Evolutionary conservation across 2,329 filamentous ascomycete species (phyloP), one percentile per base, ranked within the genome.

Genomic region (Claviceps quebecensis): DNA sequence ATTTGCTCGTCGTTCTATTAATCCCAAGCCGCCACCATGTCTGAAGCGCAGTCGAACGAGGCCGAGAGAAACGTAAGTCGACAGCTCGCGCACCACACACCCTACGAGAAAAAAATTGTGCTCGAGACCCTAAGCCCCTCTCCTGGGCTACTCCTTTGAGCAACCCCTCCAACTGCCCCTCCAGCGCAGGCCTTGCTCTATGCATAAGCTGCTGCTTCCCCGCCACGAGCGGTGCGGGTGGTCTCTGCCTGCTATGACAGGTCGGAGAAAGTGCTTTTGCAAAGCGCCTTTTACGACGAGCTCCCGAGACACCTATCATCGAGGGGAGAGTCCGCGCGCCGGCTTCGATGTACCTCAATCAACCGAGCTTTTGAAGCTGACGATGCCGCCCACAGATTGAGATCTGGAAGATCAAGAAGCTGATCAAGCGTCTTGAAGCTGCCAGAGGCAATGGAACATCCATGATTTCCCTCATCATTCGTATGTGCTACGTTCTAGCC

Each of bases 401-500:
- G 72, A 84, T 84, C 75, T 90, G 86, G 87, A 96, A 98, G 84
- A 90, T 98, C 67, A 98, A 98, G 81, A 98, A 98, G 78, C 77
- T 98, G 67, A 95, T 98, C 75, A 98, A 97, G 75, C 87, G 93
- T 64, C 87, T 98, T 63, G 93, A 97, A 72, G 86, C 88, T 56
- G 94, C 94, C 61, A 81, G 94, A 69, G 93, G 93, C 69, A 98
- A 98, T 81, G 93, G 93, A 74, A 98, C 93, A 58, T 91, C 85
- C 75, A 98, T 98, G 93, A 98, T 98, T 72, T 97, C 91, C 58
- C 81, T 98, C 71, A 96, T 98, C 64, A 97, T 98, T 66, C 93
- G 88, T 94, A 76, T 65, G 86, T 74, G 52, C 53, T 50, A 45
- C 39, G 19, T 49, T 34, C 22, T 29, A n/a, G 9, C 47, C 29